Evolutionary conservation across 441 rosid species (phyloP).

Genomic region (Arabidopsis lyrata): DNA sequence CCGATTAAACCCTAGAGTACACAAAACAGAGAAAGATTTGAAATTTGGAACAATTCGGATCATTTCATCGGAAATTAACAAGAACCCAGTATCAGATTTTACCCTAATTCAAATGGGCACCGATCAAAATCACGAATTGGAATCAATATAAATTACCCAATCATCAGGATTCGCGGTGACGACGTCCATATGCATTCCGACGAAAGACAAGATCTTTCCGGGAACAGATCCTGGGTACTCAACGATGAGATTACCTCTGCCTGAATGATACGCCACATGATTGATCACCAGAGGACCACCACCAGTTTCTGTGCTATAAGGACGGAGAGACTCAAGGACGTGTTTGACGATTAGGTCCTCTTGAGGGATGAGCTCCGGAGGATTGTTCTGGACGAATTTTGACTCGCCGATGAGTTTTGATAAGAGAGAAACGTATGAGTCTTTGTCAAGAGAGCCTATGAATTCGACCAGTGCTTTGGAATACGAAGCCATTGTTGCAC

Average conservation of each 20-base stretch:
- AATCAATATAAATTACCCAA: conserved; percentile 59
- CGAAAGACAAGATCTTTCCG: conserved; percentile 89
- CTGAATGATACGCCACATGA: conserved; percentile 72
- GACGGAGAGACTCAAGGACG: conserved; percentile 74
- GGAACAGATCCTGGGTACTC: conserved; percentile 91
- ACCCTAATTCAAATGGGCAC: background rate
- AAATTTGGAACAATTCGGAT: conserved; percentile 13
- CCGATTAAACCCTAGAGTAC: background rate
- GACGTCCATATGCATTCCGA: conserved; percentile 99
- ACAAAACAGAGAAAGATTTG: background rate
- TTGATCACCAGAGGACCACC: conserved; percentile 82
- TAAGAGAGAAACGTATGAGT: conserved; percentile 69
- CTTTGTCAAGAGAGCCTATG: conserved; percentile 70
- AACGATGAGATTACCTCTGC: conserved; percentile 89
- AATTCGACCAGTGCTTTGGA: conserved; percentile 44
- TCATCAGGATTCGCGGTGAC: conserved; percentile 94
- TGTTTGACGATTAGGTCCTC: conserved; percentile 86
- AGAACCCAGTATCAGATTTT: background rate
- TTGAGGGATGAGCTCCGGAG: conserved; percentile 89
- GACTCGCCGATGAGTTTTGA: conserved; percentile 85
- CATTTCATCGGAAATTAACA: conserved; percentile 6
- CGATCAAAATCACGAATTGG: background rate
- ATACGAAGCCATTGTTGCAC: conserved; percentile 36
- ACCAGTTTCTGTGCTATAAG: conserved; percentile 77
- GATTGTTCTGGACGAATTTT: conserved; percentile 83